A percentile compares a stretch with the other conserved stretches of the same genome.
phyloP scores from a whole-genome alignment of 1,284 basidiomycete species.

The Marasmius oreades region DNA sequence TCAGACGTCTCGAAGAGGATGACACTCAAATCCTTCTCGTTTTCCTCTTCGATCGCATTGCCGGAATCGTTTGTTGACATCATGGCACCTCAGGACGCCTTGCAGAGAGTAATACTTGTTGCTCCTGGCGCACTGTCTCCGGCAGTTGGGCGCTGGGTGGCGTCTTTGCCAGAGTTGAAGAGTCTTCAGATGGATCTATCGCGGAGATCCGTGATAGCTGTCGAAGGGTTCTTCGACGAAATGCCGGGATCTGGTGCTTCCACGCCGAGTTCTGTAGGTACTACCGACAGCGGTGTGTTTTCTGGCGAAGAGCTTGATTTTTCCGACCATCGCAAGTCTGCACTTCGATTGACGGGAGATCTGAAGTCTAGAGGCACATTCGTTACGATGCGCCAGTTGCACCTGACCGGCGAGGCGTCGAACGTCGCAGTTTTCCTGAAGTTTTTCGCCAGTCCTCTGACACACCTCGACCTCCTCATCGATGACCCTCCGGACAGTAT shows the following conservation, averaged over 20 bases:
- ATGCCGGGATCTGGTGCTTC: constrained; percentile 61
- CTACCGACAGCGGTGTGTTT: constrained; percentile 72
- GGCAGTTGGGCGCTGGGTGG: constrained; percentile 65
- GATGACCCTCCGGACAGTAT: constrained; percentile 70
- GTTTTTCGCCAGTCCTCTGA: constrained; percentile 58
- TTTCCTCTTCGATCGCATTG: constrained; percentile 62
- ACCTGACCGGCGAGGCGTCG: constrained; percentile 62
- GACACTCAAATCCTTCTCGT: constrained; percentile 59
- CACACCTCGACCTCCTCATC: constrained; percentile 64
- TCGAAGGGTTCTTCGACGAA: constrained; percentile 76
- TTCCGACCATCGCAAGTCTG: constrained; percentile 63
- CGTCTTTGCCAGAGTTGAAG: constrained; percentile 55
- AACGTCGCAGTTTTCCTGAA: constrained; percentile 68
- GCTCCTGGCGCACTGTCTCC: constrained; percentile 69
- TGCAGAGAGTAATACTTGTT: constrained; percentile 61
- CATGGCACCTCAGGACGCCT: constrained; percentile 49
- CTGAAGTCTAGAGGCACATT: constrained; percentile 52
- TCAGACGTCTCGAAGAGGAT: constrained; percentile 57
- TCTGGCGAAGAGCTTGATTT: constrained; percentile 72
- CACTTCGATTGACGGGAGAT: constrained; percentile 55
- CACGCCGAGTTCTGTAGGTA: constrained; percentile 60
- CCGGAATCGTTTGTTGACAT: constrained; percentile 68
- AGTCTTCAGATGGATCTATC: constrained; percentile 68
- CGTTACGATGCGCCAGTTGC: constrained; percentile 51
- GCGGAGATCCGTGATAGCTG: constrained; percentile 57